Evolutionary conservation across 805 yeast genomes (phyloP).

Genomic region (Wickerhamomyces xylosicus): DNA sequence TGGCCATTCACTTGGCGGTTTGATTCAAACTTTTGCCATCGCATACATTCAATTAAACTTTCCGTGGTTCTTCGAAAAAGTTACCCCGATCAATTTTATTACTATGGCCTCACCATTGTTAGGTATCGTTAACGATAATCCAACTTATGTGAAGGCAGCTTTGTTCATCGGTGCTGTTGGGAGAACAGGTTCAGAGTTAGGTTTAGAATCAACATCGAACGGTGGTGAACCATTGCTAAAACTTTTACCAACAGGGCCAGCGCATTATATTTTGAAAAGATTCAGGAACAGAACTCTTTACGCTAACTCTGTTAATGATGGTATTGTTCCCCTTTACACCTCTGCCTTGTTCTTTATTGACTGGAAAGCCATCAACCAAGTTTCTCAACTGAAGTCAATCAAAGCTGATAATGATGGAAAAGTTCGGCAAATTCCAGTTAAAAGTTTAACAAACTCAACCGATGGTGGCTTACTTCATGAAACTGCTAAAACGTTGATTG

Average conservation of each 20-base stretch:
- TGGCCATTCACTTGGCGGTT: conserved; percentile 75
- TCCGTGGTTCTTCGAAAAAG: conserved; percentile 55
- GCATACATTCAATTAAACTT: conserved; percentile 59
- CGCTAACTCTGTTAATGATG: conserved; percentile 72
- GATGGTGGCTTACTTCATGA: conserved; percentile 8
- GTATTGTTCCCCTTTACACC: conserved; percentile 72
- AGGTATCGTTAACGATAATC: conserved; percentile 73
- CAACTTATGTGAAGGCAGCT: conserved; percentile 60
- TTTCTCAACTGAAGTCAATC: conserved; percentile 3
- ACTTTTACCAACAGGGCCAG: conserved; percentile 58
- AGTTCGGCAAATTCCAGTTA: neutral
- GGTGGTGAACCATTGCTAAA: conserved; percentile 42
- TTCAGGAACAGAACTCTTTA: conserved; percentile 62
- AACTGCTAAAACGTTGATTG: conserved; percentile 20
- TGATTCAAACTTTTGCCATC: conserved; percentile 67
- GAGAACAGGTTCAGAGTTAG: conserved; percentile 70
- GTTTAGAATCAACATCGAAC: conserved; percentile 36
- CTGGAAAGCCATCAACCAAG: conserved; percentile 21
- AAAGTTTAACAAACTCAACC: conserved; percentile 1
- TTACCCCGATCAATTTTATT: conserved; percentile 58
- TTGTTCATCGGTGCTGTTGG: conserved; percentile 71
- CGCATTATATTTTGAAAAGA: conserved; percentile 42
- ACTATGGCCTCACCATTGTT: conserved; percentile 67
- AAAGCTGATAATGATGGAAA: neutral
- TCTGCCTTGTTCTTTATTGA: conserved; percentile 61